Evolutionary conservation across 495 filamentous ascomycete genomes (phyloP).

Genomic region (Daldinia caldariorum): DNA sequence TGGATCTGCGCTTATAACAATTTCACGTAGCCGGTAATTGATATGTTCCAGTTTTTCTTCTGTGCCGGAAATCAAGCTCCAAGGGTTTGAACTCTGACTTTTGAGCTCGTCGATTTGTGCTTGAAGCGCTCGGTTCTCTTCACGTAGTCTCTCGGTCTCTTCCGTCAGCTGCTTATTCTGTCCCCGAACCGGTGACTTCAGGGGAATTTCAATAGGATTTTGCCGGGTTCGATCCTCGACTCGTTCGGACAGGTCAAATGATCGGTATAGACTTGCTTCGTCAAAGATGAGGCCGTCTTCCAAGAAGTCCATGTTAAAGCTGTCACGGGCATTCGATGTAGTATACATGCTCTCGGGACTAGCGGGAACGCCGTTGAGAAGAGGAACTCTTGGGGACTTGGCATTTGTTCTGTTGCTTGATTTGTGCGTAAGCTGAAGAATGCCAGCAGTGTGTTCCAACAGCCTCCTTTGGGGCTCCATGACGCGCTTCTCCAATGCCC

Average conservation of each 20-base stretch:
- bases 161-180: slow-evolving; percentile 55
- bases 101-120: slow-evolving; percentile 51
- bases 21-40: slow-evolving; percentile 72
- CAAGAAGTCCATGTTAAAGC: slow-evolving; percentile 57
- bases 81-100: slow-evolving; percentile 46
- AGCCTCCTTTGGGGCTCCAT: slow-evolving; percentile 76
- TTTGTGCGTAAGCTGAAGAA: slow-evolving; percentile 87
- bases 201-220: slow-evolving; percentile 56
- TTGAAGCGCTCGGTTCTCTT: slow-evolving; percentile 52
- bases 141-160: slow-evolving; percentile 53
- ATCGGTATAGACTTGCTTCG: slow-evolving; percentile 80
- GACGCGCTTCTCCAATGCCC: slow-evolving; percentile 74
- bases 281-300: slow-evolving; percentile 72
- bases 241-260: slow-evolving; percentile 72
- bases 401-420: slow-evolving; percentile 45
- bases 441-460: slow-evolving; percentile 90
- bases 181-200: slow-evolving; percentile 57
- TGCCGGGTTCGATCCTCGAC: slow-evolving; percentile 47
- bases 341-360: slow-evolving; percentile 75
- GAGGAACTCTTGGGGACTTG: slow-evolving; percentile 54
- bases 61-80: slow-evolving; percentile 63
- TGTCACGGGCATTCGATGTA: slow-evolving; percentile 64
- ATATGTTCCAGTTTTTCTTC: slow-evolving; percentile 77
- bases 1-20: slow-evolving; percentile 70
- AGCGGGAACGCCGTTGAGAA: slow-evolving; percentile 65